Evolutionary conservation across 1,284 basidiomycete genomes (phyloP), one percentile per base, ranked within the genome.

Genomic region (Melampsora americana): DNA sequence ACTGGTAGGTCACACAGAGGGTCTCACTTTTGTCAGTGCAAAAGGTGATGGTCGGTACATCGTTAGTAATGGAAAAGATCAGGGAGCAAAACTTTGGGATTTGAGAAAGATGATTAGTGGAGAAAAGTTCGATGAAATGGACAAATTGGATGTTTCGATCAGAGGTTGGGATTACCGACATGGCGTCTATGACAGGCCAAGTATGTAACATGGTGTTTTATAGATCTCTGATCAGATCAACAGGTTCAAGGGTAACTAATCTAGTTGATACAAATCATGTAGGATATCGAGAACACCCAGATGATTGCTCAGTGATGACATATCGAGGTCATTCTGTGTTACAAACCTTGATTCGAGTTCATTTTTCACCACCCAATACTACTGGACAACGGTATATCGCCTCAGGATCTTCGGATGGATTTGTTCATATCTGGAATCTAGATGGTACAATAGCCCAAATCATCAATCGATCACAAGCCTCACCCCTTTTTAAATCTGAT

Each of bases 11-110:
- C 61, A 56, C 23, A 56, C 30, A 11, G 60, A 65, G 6, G 81
- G 82, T 18, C 79, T 83, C 66, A 83, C 82, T 9, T 84, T 80
- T 61, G 82, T 85, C 23, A 78, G 80, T 42, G 81, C 83, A 2
- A 84, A 84, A 71, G 84, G 93, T 14, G 96, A 99, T 81, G 95
- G 95, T 7, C 88, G 95, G 75, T 98, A 99, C 82, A 86, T 96
- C 72, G 89, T 98, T 48, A 95, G 92, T n/a, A 99, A 99, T 81
- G 93, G 93, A 66, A 99, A 99, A 83, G 96, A 99, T 82, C 95
- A 98, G 82, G 89, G 91, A 0, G 85, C 93, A 71, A 89, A 93
- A 32, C 84, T 99, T 39, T 99, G 95, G 92, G 95, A 99, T 84
- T 84, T 99, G 67, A 89, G 95, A 53, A 93, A 90, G 84, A 96